Conservation (phyloP, 2,329 filamentous ascomycete genomes). For the Gremmenia infestans region DNA sequence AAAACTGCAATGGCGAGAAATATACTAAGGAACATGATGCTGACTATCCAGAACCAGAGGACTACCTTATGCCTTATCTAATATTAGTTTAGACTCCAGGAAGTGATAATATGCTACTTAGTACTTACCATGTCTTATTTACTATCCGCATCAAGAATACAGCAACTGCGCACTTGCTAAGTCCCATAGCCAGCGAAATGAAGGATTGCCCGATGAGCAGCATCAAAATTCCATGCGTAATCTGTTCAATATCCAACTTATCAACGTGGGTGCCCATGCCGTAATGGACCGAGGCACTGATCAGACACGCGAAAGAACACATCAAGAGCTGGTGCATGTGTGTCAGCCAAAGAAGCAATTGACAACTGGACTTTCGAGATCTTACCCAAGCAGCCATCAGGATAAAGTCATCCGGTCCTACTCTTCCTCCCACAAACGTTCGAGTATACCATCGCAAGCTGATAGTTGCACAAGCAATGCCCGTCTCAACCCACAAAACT, state of each 20-base stretch:
- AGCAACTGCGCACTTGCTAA: slow-evolving; percentile 2
- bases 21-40: neutral
- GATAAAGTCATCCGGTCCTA: neutral
- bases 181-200: neutral
- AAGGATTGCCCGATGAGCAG: neutral
- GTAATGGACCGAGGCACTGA: neutral
- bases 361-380: neutral
- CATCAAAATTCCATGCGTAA: neutral
- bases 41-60: neutral
- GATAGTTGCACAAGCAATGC: neutral
- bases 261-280: neutral
- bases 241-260: neutral
- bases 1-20: neutral
- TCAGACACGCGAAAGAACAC: neutral
- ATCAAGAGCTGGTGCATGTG: neutral
- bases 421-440: neutral
- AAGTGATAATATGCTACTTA: neutral
- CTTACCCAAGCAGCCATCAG: neutral
- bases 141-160: slow-evolving; percentile 2
- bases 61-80: neutral
- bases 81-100: neutral
- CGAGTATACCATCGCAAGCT: neutral
- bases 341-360: neutral
- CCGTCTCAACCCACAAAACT: neutral
- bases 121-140: neutral